Evolutionary conservation across 2,329 filamentous ascomycete species (phyloP), one percentile per base, ranked within the genome.

Genomic region (Colletotrichum gloeosporioides): DNA sequence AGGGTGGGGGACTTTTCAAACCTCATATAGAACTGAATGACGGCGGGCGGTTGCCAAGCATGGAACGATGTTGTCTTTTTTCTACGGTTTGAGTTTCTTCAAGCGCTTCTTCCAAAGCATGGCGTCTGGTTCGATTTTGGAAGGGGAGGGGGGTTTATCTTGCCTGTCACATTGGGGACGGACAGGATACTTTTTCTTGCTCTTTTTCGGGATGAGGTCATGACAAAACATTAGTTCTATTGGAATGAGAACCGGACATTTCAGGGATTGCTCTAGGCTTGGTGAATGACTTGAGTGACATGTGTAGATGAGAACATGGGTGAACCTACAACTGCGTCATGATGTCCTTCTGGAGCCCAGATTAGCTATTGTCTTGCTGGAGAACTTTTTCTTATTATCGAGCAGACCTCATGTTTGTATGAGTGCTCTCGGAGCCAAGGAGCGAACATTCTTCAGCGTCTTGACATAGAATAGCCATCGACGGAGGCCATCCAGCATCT

Each of bases 101-200:
- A 59, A 75, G 73, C 73, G 73, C 73, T 75, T 75, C 57, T 67
- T 65, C 36, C 53, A 69, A 75, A 75, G 73, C 73, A 73, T 75
- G 73, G 73, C 73, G 73, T 75, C 62, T 67, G 55, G 69, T 65
- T 59, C 55, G 22, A 22, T 59, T 59, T 59, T 59, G 55, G 55
- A 32, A 32, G 32, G 69, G 53, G 18, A 49, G 39, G 39, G 39
- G 39, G 39, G 18, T 49, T 49, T n/a, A 39, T 67, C 66, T 59
- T 61, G 53, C 31, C 53, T 29, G 44, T 71, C 49, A 39, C 36
- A 44, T 67, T 39, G 69, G 73, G 59, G 53, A 12, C 59, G n/a
- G 18, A 66, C 27, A 15, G 49, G 22, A 29, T 39, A 15, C 44
- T 27, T 65, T 34, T 72, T 55, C 53, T 59, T 34, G 34, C 44